These are phyloP conservation scores for Aurantiochytrium sp. DNA, from an alignment of 108 stramenopile genomes.

Conservation along the genomic window DNA sequence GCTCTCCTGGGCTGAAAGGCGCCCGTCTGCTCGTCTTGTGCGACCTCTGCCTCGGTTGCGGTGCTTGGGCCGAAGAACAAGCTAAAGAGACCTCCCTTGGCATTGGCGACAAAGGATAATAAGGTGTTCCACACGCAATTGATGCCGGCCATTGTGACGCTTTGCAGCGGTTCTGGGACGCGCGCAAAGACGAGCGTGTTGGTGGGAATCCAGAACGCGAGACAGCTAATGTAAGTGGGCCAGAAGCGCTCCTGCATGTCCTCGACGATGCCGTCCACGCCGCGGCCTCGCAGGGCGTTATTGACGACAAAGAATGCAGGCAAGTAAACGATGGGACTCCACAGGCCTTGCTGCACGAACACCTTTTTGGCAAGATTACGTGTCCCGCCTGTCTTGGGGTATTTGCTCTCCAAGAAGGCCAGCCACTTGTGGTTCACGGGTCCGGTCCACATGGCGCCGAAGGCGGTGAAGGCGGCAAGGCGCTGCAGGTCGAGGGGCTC, in stretches of 20 bases:
- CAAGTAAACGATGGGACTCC: conserved; percentile 1
- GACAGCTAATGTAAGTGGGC: neutral
- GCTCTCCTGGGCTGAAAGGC: no score
- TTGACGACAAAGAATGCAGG: neutral
- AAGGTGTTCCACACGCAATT: neutral
- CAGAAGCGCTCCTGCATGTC: neutral
- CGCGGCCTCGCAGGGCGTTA: neutral
- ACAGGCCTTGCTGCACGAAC: neutral
- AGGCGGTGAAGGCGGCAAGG: neutral
- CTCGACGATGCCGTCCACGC: neutral
- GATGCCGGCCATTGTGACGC: conserved; percentile 10
- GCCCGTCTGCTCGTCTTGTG: neutral
- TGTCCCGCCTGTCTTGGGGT: neutral
- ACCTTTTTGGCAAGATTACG: neutral
- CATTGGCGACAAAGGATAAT: neutral
- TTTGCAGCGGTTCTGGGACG: neutral
- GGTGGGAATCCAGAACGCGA: neutral
- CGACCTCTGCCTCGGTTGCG: neutral
- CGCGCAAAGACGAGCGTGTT: neutral
- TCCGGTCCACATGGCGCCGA: neutral
- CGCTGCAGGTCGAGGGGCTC: neutral
- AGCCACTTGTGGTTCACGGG: neutral
- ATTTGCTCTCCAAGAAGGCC: neutral
- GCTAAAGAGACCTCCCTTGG: neutral
- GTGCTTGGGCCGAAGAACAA: neutral